Evolutionary conservation across 805 yeast genomes (phyloP), one percentile per base, ranked within the genome.

Genomic region (Blastobotrys robertii): DNA sequence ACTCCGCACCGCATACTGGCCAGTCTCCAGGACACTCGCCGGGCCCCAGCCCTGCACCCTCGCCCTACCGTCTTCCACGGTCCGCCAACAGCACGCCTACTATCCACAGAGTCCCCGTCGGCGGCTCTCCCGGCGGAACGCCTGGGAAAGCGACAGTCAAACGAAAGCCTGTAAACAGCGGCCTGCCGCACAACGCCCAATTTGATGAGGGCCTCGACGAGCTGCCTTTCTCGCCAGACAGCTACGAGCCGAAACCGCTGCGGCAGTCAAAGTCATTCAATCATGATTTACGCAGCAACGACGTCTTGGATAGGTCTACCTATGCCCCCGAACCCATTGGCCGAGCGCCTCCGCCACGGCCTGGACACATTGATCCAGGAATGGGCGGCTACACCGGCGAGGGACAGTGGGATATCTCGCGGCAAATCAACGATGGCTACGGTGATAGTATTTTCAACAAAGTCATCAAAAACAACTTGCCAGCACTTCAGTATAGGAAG

Each of bases 351-450:
- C 44, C 32, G 6, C 57, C 57, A 3, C 42, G 44, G 8, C 28
- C 31, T 3, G 46, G 37, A 2, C 45, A 32, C 8, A 39, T 54
- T 10, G 57, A 52, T 14, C 53, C 55, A 8, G 57, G 58, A 3
- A 15, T 38, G 4, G 44, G 49, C 4, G 55, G 54, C 8, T 54
- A 54, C 40, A 28, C 42, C 11, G 57, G 58, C 4, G 52, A 52
- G 30, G 58, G 58, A 7, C 57, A 54, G 29, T 54, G 58, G 58
- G 55, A 52, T 30, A 38, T 54, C 3, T 45, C 54, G n/a, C 47
- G 54, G 34, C 60, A 61, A 43, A 57, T 63, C 46, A 63, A 63
- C 38, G 63, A 55, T 33, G 59, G 65, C 29, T 63, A 60, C 41
- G 60, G 60, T 11, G 65, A 58, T 30, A 59, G 65, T 4, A 49